Evolutionary conservation across 352 stramenopile species (phyloP).

Genomic region (Thraustotheca clavata): DNA sequence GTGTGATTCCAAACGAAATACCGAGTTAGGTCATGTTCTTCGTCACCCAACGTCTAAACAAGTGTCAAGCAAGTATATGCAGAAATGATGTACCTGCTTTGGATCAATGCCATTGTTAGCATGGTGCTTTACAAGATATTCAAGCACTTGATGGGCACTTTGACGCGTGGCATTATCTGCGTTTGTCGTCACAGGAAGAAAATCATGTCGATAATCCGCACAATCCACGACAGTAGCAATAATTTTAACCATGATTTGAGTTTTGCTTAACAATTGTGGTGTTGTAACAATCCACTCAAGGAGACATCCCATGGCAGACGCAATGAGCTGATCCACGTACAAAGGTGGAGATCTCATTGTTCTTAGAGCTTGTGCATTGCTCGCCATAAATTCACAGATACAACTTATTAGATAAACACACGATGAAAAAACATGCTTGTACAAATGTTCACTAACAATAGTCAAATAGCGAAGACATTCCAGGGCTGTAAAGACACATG

Average conservation of each 20-base stretch:
- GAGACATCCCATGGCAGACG: slow-evolving; percentile 67
- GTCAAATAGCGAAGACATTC: slow-evolving; percentile 78
- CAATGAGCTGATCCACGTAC: slow-evolving; percentile 78
- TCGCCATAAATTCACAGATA: slow-evolving; percentile 81
- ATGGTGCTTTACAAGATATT: slow-evolving; percentile 85
- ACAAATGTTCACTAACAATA: slow-evolving; percentile 66
- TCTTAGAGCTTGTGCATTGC: slow-evolving; percentile 56
- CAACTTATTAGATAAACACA: slow-evolving; percentile 76
- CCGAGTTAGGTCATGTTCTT: slow-evolving; percentile 47
- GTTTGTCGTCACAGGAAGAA: not conserved
- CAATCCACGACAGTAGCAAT: slow-evolving; percentile 75
- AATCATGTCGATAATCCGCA: slow-evolving; percentile 5
- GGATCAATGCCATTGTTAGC: slow-evolving; percentile 25
- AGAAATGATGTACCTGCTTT: not conserved
- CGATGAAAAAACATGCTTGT: slow-evolving; percentile 60
- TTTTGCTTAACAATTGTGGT: slow-evolving; percentile 60
- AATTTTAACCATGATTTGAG: slow-evolving; percentile 67
- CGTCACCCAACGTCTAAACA: slow-evolving; percentile 25
- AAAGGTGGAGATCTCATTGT: slow-evolving; percentile 66
- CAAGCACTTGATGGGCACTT: slow-evolving; percentile 68
- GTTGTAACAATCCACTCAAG: slow-evolving; percentile 78
- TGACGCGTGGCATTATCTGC: slow-evolving; percentile 34
- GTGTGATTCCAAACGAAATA: slow-evolving; percentile 81
- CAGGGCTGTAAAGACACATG: slow-evolving; percentile 78
- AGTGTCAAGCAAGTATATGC: not conserved